Evolutionary conservation across 2,329 filamentous ascomycete species (phyloP), one percentile per base, ranked within the genome.

Genomic region (Colletotrichum tropicicola): DNA sequence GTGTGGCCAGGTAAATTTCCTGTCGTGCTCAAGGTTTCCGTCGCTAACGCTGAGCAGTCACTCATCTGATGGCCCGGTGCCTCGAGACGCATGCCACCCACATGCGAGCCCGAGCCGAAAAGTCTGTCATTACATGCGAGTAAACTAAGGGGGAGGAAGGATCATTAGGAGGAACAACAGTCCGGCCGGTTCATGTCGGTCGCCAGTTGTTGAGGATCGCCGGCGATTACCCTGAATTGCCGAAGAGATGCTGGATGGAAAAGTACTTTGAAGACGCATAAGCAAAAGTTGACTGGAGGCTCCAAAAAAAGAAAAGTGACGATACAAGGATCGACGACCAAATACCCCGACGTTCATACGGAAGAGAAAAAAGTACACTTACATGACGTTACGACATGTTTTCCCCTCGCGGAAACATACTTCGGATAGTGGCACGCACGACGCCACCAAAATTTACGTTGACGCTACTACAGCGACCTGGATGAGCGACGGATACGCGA

Each of bases 1-100:
- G 93, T 97, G 27, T 99, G 96, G 95, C 94, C 94, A 76, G 91
- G 92, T 94, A 81, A 84, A 89, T 81, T 39, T 19, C 12, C 8
- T 15, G 4, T 10, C n/a, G 4, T 32, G 10, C n/a, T 5, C 2
- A 6, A 15, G 13, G 8, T 4, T 30, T 9, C 19, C 7, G 4
- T 10, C 49, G 39, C 70, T 71, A 53, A 71, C 68, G n/a, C 17
- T 9, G 28, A 45, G 60, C 32, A 76, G 84, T 87, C 13, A 85
- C 84, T 32, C 83, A 82, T 53, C 74, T 88, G 27, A 87, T 87
- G 79, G 82, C 84, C 2, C 80, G 80, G 53, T 87, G 85, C 67
- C 78, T 88, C 17, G 85, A 88, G 67, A 81, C 80, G 19, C 85
- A 88, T 55, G 84, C 86, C 1, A 81, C 78, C 59, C 80, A 84